Conservation (phyloP, 2,329 filamentous ascomycete genomes). For the Neonectria magnoliae region DNA sequence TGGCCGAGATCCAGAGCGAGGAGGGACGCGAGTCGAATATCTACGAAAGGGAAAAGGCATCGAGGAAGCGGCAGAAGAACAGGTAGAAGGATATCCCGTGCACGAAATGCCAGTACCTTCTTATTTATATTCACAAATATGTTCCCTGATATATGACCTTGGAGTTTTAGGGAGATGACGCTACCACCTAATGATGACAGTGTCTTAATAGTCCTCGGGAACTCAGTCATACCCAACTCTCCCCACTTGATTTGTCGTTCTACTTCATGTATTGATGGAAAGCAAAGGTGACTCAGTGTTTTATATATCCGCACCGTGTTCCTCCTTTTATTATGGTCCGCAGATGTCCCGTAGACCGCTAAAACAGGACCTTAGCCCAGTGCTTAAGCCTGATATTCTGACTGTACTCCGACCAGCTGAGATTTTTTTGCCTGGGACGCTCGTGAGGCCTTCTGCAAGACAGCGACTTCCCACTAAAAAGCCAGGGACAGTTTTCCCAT, state of each 20-base stretch:
- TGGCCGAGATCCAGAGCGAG: conserved; percentile 95
- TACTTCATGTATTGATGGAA: neutral
- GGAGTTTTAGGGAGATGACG: too few species aligned
- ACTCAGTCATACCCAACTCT: neutral
- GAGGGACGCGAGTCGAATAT: conserved; percentile 87
- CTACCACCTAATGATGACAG: neutral
- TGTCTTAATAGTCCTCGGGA: neutral
- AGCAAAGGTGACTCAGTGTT: neutral
- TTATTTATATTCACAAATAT: neutral
- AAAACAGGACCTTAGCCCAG: neutral
- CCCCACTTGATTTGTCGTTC: neutral
- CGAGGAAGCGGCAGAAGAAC: conserved; percentile 73
- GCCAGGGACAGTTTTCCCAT: neutral
- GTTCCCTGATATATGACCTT: neutral
- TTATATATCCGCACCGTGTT: neutral
- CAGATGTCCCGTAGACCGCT: neutral
- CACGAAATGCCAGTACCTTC: conserved; percentile 35
- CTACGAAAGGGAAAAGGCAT: conserved; percentile 87
- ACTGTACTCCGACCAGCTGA: neutral
- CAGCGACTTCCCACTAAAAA: neutral
- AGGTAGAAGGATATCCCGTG: conserved; percentile 40
- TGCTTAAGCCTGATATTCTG: neutral
- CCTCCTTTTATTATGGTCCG: neutral
- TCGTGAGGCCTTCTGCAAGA: neutral
- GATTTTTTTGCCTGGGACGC: neutral